These are phyloP conservation scores for Alternaria triticina DNA, from an alignment of 2,329 filamentous ascomycete species.

Conservation along the genomic window DNA sequence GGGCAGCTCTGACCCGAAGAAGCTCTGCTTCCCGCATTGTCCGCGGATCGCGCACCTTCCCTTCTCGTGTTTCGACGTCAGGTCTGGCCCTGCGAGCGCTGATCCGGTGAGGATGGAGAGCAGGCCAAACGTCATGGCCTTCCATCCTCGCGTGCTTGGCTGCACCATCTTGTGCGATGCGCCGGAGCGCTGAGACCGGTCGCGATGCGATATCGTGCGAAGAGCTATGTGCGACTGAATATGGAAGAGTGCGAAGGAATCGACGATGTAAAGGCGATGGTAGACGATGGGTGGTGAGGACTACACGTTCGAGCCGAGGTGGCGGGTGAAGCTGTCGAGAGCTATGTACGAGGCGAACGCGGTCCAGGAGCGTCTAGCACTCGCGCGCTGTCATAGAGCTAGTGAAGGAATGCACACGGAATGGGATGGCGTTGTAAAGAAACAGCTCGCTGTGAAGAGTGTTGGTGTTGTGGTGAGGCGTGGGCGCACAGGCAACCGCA, in stretches of 20 bases:
- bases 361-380: neutral
- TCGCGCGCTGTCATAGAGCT: neutral
- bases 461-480: slow-evolving; percentile 7
- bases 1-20: slow-evolving; percentile 88
- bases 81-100: slow-evolving; percentile 38
- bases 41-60: slow-evolving; percentile 90
- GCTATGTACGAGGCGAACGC: neutral
- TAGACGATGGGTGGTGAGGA: neutral
- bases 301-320: slow-evolving; percentile 15
- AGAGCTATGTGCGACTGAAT: neutral
- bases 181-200: slow-evolving; percentile 15
- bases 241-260: neutral
- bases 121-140: slow-evolving; percentile 33
- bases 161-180: slow-evolving; percentile 27
- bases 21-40: slow-evolving; percentile 87
- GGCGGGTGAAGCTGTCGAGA: slow-evolving; percentile 17
- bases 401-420: neutral
- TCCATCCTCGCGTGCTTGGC: slow-evolving; percentile 31
- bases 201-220: neutral
- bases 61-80: slow-evolving; percentile 72
- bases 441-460: neutral
- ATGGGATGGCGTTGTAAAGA: neutral
- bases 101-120: slow-evolving; percentile 37
- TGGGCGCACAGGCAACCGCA: slow-evolving; percentile 16
- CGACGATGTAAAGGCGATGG: neutral